phyloP scores from a whole-genome alignment of 2,329 filamentous ascomycete species.

The Phyllosticta citrichinensis region DNA sequence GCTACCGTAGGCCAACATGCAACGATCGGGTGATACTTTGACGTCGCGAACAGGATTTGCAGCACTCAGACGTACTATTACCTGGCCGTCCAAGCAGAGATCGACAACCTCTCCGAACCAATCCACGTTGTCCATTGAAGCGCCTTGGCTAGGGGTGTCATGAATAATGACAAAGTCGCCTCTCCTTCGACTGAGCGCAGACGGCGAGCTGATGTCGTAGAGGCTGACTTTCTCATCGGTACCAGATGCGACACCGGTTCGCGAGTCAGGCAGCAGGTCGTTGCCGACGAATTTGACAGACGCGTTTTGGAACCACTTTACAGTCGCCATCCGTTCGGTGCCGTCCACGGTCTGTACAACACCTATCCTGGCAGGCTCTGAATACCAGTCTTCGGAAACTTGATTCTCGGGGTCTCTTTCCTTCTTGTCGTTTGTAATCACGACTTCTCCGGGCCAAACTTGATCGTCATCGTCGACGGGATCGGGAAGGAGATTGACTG shows the following conservation, averaged over 20 bases:
- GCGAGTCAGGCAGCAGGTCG: slow-evolving; percentile 33
- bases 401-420: slow-evolving; percentile 3
- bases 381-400: slow-evolving; percentile 20
- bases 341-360: slow-evolving; percentile 48
- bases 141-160: not conserved
- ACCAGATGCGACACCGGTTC: slow-evolving; percentile 26
- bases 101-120: slow-evolving; percentile 51
- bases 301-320: slow-evolving; percentile 41
- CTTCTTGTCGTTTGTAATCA: slow-evolving; percentile 36
- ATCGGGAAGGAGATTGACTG: slow-evolving; percentile 40
- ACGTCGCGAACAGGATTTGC: slow-evolving; percentile 41
- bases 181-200: slow-evolving; percentile 38
- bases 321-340: slow-evolving; percentile 44
- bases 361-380: slow-evolving; percentile 41
- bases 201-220: slow-evolving; percentile 46
- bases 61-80: slow-evolving; percentile 45
- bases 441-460: slow-evolving; percentile 48
- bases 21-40: slow-evolving; percentile 36
- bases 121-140: slow-evolving; percentile 19
- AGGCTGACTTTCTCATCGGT: slow-evolving; percentile 45
- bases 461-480: slow-evolving; percentile 45
- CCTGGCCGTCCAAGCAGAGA: slow-evolving; percentile 41
- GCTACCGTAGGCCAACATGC: slow-evolving; percentile 38
- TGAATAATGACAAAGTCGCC: slow-evolving; percentile 45
- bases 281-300: slow-evolving; percentile 23